Evolutionary conservation across 2,329 filamentous ascomycete species (phyloP).

Genomic region (Sporothrix humicola): DNA sequence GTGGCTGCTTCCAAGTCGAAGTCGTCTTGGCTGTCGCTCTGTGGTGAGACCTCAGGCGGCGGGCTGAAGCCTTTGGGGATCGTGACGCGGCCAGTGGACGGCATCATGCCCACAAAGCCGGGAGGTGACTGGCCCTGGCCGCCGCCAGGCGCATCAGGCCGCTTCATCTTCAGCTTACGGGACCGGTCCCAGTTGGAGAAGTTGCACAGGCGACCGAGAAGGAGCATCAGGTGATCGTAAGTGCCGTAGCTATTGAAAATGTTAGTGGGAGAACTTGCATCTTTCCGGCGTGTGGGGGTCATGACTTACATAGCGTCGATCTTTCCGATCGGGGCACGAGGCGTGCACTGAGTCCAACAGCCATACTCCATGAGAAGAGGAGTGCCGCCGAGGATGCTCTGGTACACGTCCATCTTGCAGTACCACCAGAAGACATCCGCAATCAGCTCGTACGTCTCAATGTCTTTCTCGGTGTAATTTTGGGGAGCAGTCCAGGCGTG

Average conservation of each 20-base stretch:
- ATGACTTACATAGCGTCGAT: conserved; percentile 70
- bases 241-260: conserved; percentile 69
- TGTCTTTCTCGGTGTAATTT: conserved; percentile 62
- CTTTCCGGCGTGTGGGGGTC: not conserved
- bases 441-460: conserved; percentile 79
- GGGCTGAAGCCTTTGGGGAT: conserved; percentile 62
- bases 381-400: conserved; percentile 86
- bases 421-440: conserved; percentile 97
- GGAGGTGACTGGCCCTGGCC: conserved; percentile 49
- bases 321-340: conserved; percentile 77
- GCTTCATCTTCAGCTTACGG: conserved; percentile 74
- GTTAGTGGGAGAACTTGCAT: no score
- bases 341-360: conserved; percentile 85
- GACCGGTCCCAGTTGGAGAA: conserved; percentile 79
- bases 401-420: conserved; percentile 89
- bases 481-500: conserved; percentile 38
- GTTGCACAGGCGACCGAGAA: conserved; percentile 78
- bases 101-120: conserved; percentile 62
- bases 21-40: conserved; percentile 55
- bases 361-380: conserved; percentile 79
- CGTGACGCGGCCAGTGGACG: conserved; percentile 56
- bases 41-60: conserved; percentile 51
- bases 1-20: conserved; percentile 68
- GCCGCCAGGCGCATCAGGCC: conserved; percentile 41
- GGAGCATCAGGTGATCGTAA: conserved; percentile 82